These are phyloP conservation scores for Zygosaccharomyces pseudobailii DNA, from an alignment of 1,139 yeast genomes.

Conservation along the genomic window DNA sequence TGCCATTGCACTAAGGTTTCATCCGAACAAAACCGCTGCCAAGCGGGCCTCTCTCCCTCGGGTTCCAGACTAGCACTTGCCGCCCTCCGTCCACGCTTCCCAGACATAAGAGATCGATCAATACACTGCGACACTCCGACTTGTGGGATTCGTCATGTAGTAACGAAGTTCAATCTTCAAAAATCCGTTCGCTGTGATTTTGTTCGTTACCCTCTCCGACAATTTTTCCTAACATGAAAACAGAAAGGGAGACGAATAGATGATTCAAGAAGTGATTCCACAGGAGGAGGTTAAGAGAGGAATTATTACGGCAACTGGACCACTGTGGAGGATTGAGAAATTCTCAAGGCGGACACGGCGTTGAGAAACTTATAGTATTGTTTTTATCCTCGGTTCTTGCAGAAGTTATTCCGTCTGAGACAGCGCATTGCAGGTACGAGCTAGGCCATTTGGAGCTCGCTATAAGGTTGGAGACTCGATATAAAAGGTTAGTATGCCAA, in stretches of 20 bases:
- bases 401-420: neutral
- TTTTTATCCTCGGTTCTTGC: neutral
- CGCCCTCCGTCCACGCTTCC: conserved; percentile 4
- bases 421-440: neutral
- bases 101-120: neutral
- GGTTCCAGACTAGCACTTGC: conserved; percentile 3
- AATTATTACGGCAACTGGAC: neutral
- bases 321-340: conserved; percentile 1
- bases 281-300: neutral
- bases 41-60: conserved; percentile 16
- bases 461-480: neutral
- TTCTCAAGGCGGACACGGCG: neutral
- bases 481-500: conserved; percentile 8
- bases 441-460: neutral
- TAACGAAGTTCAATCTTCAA: neutral
- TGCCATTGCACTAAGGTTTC: conserved; percentile 21
- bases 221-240: neutral
- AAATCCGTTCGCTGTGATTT: neutral
- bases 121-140: neutral
- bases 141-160: neutral
- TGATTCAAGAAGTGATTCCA: neutral
- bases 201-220: neutral
- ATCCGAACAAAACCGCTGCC: conserved; percentile 26
- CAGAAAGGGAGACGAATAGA: conserved; percentile 1
- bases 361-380: neutral